Evolutionary conservation across 23 red algal genomes (phyloP), one percentile per base, ranked within the genome.

Genomic region (Gracilaria domingensis): DNA sequence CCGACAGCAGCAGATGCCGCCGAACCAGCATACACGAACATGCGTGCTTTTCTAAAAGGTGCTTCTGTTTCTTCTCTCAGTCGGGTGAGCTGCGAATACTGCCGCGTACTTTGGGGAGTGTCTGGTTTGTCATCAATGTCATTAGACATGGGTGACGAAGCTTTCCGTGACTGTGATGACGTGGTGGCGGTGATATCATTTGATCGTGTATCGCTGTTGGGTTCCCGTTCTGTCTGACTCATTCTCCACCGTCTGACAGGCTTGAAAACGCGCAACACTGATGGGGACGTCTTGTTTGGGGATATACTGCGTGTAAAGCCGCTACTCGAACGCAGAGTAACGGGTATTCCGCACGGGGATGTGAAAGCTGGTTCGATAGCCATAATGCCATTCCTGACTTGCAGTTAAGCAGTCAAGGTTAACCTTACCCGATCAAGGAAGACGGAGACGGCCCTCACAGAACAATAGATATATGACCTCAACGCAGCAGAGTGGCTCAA

Each of bases 11-110:
- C 93, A 37, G 93, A 93, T 40, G 76, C 53, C 21, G 66, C 86
- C 12, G 93, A 85, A 28, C 81, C 96, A 37, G 37, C 83, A 54
- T 96, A 98, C 16, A 98, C 64, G 75, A 96, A 95, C 88, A 93
- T 77, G 34, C 96, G 82, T 30, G 82, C 90, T 61, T 98, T 98
- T 79, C 96, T 83, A 62, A 98, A 98, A 28, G 96, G 96, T 29
- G 96, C 96, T 69, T 98, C 93, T 47, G 84, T 87, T 75, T 98
- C 96, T 57, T 98, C 96, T n/a, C 94, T 82, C 29, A 98, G 83
- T 7, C 93, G 77, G 12, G 82, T 64, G 61, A 59, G 81, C 38
- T 66, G 81, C 47, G 78, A 79, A 40, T 86, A 86, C 24, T 57
- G 76, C 30, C 36, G 49, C 72, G 69, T 83, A 21, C 6, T 29